phyloP scores from a whole-genome alignment of 2,329 filamentous ascomycete species.

The Cytospora piceae region DNA sequence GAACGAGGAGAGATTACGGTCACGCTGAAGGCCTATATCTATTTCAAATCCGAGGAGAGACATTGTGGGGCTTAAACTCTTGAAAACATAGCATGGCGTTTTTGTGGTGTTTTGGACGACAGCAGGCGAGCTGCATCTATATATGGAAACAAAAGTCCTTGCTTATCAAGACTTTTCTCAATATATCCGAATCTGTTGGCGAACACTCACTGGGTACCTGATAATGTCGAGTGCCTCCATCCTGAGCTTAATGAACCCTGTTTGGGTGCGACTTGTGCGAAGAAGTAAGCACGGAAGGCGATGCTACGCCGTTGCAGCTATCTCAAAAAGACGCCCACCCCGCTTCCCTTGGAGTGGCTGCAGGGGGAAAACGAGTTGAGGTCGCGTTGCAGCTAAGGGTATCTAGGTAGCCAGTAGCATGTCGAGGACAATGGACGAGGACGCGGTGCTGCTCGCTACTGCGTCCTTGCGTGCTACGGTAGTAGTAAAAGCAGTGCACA shows the following conservation, averaged over 20 bases:
- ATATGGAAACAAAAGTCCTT: neutral
- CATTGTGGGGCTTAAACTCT: neutral
- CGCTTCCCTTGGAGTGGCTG: neutral
- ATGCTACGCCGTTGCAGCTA: neutral
- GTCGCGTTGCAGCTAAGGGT: neutral
- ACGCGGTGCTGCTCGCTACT: neutral
- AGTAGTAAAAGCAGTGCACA: neutral
- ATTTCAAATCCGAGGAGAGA: neutral
- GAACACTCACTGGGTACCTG: neutral
- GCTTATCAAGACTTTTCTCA: neutral
- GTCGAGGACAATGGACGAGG: neutral
- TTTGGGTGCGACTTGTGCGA: neutral
- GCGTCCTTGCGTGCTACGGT: neutral
- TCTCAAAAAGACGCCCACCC: neutral
- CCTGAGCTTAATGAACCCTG: neutral
- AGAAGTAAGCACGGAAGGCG: neutral
- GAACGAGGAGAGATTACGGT: conserved; percentile 71
- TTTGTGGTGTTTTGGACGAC: conserved; percentile 2
- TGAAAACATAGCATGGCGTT: conserved; percentile 25
- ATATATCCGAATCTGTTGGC: neutral
- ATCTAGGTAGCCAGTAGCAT: neutral
- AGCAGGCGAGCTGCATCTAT: neutral
- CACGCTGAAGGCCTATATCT: conserved; percentile 52
- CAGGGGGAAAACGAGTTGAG: neutral
- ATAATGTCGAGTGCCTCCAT: neutral